phyloP scores from a whole-genome alignment of 1,284 basidiomycete species.

The Coniophora puteana region DNA sequence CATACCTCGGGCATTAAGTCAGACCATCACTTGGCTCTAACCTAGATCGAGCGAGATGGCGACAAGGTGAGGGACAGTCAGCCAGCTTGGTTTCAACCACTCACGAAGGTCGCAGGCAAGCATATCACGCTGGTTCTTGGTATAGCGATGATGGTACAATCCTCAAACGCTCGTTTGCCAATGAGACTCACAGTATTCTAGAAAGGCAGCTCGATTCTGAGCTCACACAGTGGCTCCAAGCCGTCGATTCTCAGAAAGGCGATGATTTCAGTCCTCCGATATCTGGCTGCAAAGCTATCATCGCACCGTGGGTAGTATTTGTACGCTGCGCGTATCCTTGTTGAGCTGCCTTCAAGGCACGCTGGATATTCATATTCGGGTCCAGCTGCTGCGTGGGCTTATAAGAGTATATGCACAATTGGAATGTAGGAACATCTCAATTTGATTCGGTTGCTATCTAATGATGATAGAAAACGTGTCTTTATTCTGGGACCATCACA shows the following conservation, averaged over 20 bases:
- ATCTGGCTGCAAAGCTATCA: constrained; percentile 82
- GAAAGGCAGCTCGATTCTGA: constrained; percentile 57
- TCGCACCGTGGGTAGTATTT: constrained; percentile 77
- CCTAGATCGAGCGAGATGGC: no score
- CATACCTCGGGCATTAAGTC: no score
- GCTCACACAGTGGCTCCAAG: constrained; percentile 61
- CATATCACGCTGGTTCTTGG: constrained; percentile 91
- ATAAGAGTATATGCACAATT: constrained; percentile 79
- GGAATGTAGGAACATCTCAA: constrained; percentile 59
- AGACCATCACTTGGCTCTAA: no score
- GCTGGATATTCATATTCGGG: constrained; percentile 97
- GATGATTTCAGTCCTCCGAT: constrained; percentile 60
- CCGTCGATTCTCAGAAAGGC: constrained; percentile 49
- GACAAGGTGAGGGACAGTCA: no score
- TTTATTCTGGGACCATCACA: constrained; percentile 97
- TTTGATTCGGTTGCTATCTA: constrained; percentile 6
- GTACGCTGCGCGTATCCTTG: constrained; percentile 5
- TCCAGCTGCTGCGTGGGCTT: constrained; percentile 93
- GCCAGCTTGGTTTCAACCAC: no score
- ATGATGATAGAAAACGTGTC: constrained; percentile 74
- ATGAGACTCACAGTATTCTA: constrained; percentile 28
- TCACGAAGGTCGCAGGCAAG: constrained; percentile 38
- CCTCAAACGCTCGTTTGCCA: constrained; percentile 8
- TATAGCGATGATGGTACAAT: constrained; percentile 70
- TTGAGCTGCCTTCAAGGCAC: constrained; percentile 56